phyloP scores from a whole-genome alignment of 1,139 yeast species.

The Blastobotrys ciferrii region DNA sequence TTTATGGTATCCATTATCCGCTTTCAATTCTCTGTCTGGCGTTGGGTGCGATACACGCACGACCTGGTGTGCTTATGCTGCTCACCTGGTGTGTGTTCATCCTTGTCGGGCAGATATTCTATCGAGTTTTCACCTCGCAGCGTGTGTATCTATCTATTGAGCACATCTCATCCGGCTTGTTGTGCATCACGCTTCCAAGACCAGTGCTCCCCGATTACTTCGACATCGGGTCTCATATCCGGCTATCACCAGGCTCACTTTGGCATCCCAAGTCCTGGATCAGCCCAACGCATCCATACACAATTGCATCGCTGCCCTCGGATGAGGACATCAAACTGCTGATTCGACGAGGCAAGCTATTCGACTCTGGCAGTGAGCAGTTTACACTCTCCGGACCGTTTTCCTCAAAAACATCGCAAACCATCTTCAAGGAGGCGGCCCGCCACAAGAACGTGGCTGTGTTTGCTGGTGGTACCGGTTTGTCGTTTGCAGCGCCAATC shows the following conservation, averaged over 20 bases:
- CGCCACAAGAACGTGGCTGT: slow-evolving; percentile 45
- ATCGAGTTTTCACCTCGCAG: slow-evolving; percentile 30
- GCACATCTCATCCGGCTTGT: slow-evolving; percentile 32
- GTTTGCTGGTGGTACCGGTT: slow-evolving; percentile 85
- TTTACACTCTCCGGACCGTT: slow-evolving; percentile 24
- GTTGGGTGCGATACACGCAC: slow-evolving; percentile 65
- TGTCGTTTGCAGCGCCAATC: slow-evolving; percentile 68
- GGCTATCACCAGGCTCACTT: slow-evolving; percentile 39
- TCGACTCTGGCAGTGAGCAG: not conserved
- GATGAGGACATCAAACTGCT: slow-evolving; percentile 46
- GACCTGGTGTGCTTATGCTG: slow-evolving; percentile 63
- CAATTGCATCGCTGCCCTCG: slow-evolving; percentile 66
- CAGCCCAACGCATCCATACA: slow-evolving; percentile 75
- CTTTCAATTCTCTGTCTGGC: slow-evolving; percentile 64
- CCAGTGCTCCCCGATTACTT: slow-evolving; percentile 33
- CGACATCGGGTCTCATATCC: slow-evolving; percentile 48
- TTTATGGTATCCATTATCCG: slow-evolving; percentile 66
- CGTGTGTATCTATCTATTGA: slow-evolving; percentile 32
- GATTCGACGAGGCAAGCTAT: slow-evolving; percentile 34
- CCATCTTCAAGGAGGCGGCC: slow-evolving; percentile 8
- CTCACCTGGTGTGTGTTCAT: slow-evolving; percentile 50
- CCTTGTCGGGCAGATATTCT: slow-evolving; percentile 44
- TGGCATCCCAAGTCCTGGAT: slow-evolving; percentile 43
- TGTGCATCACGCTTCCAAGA: slow-evolving; percentile 39
- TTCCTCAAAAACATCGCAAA: slow-evolving; percentile 9